Evolutionary conservation across 768 basidiomycete genomes (phyloP).

Genomic region (Suillus luteus): DNA sequence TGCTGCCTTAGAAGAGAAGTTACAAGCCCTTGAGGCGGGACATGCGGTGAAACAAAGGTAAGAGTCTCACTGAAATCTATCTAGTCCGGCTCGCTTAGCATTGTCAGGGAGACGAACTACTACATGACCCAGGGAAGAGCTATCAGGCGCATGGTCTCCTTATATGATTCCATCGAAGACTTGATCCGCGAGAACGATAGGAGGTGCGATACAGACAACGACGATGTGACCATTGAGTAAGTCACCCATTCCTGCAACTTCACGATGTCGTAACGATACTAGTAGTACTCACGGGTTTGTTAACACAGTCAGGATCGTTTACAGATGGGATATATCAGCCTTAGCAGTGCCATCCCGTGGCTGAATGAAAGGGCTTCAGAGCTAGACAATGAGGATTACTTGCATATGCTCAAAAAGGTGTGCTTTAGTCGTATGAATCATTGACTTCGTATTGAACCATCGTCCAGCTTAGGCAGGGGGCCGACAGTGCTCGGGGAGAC

Average conservation of each 20-base stretch:
- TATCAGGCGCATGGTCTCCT: background rate
- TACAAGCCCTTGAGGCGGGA: conserved; percentile 9
- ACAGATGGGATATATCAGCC: background rate
- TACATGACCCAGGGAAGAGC: background rate
- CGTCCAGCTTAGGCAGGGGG: background rate
- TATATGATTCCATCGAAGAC: background rate
- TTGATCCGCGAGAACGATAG: background rate
- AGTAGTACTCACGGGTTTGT: background rate
- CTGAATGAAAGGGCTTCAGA: background rate
- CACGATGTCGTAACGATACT: no score
- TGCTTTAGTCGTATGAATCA: accelerated
- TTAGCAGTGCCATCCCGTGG: background rate
- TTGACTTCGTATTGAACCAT: background rate
- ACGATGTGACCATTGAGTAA: background rate
- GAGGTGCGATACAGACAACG: background rate
- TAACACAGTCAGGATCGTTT: background rate
- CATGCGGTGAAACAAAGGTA: background rate
- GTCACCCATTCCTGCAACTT: background rate
- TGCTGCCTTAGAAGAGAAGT: no score
- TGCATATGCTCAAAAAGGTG: background rate
- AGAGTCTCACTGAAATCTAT: background rate
- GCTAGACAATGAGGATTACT: background rate
- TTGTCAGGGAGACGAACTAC: background rate
- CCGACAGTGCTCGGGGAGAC: background rate
- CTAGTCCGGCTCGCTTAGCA: background rate